Base-by-base conservation (phyloP, 2,329 filamentous ascomycete species). In the Karstenula rhodostoma region DNA sequence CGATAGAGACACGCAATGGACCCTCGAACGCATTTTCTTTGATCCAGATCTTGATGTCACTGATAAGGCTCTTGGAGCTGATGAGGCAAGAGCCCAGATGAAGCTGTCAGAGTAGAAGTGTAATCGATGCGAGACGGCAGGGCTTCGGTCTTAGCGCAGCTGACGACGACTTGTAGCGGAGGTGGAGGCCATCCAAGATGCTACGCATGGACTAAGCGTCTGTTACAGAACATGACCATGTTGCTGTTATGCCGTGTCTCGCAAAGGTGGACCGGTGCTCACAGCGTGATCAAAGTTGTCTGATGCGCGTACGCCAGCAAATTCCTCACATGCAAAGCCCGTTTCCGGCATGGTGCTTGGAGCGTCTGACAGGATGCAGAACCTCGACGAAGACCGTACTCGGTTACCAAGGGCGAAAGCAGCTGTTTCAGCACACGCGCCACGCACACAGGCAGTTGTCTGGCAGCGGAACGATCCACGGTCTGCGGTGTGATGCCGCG, bases 121-220 rank as follows among this genome's bases (percentile, higher is more conserved):
- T 48, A 25, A 42, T 56, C 2, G 29, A 40, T 32, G 33, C 54
- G 54, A 57, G 37, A 44, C 29, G 25, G 54, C 44, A 23, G 44
- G 23, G 35, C 35, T 43, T 19, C 19, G 19, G 25, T 50, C 29
- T 44, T 57, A 50, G 54, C 33, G 54, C 54, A 49, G 54, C 54
- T 50, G 54, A 57, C 54, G 54, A 57, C 54, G 54, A 48, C 47
- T 49, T 42, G 44, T 57, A 57, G 46, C 33, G 44, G 44, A 49
- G 44, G 44, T 23, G 32, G 44, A 44, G 27, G 50, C 32, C 40
- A 40, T 47, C 19, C 27, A 22, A 49, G 29, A 17, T 25, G 4
- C 7, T 13, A 49, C n/a, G 54, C 37, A 57, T 42, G n/a, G 17
- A 40, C 33, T 37, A 22, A 32, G 19, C 54, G 9, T 49, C 9